phyloP scores from a whole-genome alignment of 805 yeast species.

The Candida ascalaphidarum region DNA sequence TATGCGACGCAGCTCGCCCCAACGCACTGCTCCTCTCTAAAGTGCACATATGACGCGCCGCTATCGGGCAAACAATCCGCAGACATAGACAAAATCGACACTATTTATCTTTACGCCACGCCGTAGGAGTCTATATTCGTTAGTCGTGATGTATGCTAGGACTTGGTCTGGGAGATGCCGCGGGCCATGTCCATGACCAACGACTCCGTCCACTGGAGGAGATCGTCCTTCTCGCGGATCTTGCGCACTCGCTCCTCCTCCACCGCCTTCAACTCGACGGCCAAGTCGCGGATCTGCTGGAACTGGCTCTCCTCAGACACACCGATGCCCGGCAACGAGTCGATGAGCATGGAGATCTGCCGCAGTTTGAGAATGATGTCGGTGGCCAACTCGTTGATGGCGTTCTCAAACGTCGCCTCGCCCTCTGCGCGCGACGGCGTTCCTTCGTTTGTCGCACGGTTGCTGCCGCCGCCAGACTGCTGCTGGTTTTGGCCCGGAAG shows the following conservation, averaged over 20 bases:
- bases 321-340: constrained; percentile 88
- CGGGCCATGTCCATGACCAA: constrained; percentile 53
- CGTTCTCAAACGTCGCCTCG: constrained; percentile 26
- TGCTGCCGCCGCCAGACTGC: constrained; percentile 4
- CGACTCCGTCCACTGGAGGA: constrained; percentile 54
- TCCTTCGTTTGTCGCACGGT: constrained; percentile 4
- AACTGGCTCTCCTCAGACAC: constrained; percentile 72
- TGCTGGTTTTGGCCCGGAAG: constrained; percentile 27
- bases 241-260: constrained; percentile 53
- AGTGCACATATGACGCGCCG: too few relatives aligned
- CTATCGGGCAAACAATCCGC: too few relatives aligned
- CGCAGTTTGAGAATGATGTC: constrained; percentile 81
- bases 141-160: not conserved
- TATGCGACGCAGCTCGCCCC: too few relatives aligned
- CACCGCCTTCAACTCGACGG: constrained; percentile 49
- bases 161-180: constrained; percentile 41
- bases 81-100: constrained; percentile 7
- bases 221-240: constrained; percentile 53
- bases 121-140: constrained; percentile 5
- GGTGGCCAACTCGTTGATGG: constrained; percentile 68
- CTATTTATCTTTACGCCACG: not conserved
- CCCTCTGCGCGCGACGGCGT: constrained; percentile 5
- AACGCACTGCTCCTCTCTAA: too few relatives aligned
- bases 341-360: constrained; percentile 79
- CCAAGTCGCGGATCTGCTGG: constrained; percentile 50